A percentile compares a stretch with the other conserved stretches of the same genome.
These are phyloP conservation scores for Mytilinidion resinicola DNA, from an alignment of 495 filamentous ascomycete genomes.

Conservation along the genomic window DNA sequence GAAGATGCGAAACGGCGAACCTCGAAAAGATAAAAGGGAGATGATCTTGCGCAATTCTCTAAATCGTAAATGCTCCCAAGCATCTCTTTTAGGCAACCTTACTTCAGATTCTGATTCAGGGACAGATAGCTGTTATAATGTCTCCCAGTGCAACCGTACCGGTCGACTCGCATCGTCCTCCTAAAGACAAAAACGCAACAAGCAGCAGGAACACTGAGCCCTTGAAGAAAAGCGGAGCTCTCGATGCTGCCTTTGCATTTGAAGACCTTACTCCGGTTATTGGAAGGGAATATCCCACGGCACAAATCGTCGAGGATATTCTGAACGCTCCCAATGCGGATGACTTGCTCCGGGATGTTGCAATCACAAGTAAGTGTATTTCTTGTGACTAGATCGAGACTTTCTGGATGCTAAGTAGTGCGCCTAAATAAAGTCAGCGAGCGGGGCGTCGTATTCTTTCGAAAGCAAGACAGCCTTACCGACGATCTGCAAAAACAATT, in stretches of 20 bases:
- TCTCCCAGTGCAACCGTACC: no score
- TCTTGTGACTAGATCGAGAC: not conserved
- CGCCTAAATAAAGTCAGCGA: slow-evolving; percentile 5
- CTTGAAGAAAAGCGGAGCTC: not conserved
- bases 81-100: no score
- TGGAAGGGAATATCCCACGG: slow-evolving; percentile 4
- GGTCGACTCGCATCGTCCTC: no score
- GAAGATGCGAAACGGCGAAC: no score
- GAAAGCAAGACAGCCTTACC: slow-evolving; percentile 13
- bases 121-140: no score
- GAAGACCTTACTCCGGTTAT: slow-evolving; percentile 12
- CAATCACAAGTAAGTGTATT: slow-evolving; percentile 9
- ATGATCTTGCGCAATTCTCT: no score
- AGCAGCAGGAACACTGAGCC: no score
- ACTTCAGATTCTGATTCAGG: no score
- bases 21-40: no score
- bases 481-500: slow-evolving; percentile 16
- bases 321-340: slow-evolving; percentile 12
- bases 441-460: slow-evolving; percentile 21
- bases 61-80: no score
- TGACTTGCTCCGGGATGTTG: slow-evolving; percentile 8
- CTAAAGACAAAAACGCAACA: no score
- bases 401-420: not conserved
- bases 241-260: slow-evolving; percentile 14
- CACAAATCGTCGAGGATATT: slow-evolving; percentile 12